Evolutionary conservation across 2,329 filamentous ascomycete species (phyloP), one percentile per base, ranked within the genome.

Genomic region (Bipolaris victoriae): DNA sequence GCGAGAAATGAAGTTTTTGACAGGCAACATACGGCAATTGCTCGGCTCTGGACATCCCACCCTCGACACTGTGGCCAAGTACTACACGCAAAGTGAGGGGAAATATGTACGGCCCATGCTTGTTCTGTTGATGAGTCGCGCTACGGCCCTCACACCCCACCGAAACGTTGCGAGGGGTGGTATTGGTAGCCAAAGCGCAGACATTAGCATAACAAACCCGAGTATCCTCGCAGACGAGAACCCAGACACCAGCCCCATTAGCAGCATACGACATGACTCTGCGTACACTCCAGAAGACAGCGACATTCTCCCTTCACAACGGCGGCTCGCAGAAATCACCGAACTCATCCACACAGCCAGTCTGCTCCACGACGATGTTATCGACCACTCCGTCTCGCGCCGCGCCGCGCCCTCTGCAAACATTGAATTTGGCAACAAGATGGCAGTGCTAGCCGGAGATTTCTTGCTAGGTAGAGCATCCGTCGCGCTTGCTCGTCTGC

Each of bases 291-390:
- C 73, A 22, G 77, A 79, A 57, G 83, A 84, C 65, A 78, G 82
- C 78, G 84, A 91, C 65, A 95, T 99, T 65, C 86, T 98, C 18
- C 94, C 95, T n/a, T 90, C 92, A 16, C 95, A 99, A 75, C 85
- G 94, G 63, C 88, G 95, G 24, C 83, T 99, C 36, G 95, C 95
- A 50, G 95, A 99, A 78, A 98, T 99, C 71, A 95, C 94, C 2
- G 95, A 99, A 78, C 84, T 99, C 53, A 98, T 99, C 64, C 95
- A 99, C 78, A 98, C 95, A 0, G 93, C 95, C 0, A 98, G 94
- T 1, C 85, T 99, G 16, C 87, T 99, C 13, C 95, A 99, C 78
- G 95, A 99, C 83, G 95, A 99, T 79, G 95, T 99, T 29, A 97
- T 99, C 72, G 95, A 99, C 75, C 90, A 94, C 75, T 96, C 93